Base-by-base conservation (phyloP, 1,284 basidiomycete species). In the Papiliotrema terrestris region DNA sequence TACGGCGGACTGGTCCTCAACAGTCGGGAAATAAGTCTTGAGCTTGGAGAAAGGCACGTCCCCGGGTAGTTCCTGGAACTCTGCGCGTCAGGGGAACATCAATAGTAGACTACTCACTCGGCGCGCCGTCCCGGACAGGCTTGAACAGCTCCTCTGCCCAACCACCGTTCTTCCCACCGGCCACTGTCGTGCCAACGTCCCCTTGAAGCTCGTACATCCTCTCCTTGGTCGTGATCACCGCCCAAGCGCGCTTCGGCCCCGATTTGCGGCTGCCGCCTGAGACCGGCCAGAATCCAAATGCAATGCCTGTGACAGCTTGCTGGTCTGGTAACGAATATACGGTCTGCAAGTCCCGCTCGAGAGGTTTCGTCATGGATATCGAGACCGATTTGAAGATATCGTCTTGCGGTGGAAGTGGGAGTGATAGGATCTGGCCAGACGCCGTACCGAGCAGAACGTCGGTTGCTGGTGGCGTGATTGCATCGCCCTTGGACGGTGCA, bases 191-290 rank as follows among this genome's bases (percentile, higher is more conserved):
- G 2, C 53, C 51, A 5, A 78, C 80, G 45, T 78, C 65, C 0
- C 91, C 94, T 51, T 86, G 82, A 58, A 94, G 91, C 70, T 98
- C 93, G 71, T 96, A 96, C 66, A 98, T 88, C 55, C 94, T 83
- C 5, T 89, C 88, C 26, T 86, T 83, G 1, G 95, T 97, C 0
- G 92, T 91, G 3, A 85, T 85, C 11, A 97, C 80, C n/a, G 93
- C 84, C 76, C 78, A 75, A 17, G 69, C 71, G 46, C 61, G 55
- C 49, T 57, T 71, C 56, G 54, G 64, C 48, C 47, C 58, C 19
- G 46, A 61, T 22, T 13, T 23, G 38, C 25, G 13, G 8, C 47
- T 57, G 52, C 51, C 53, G 45, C 47, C 57, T 57, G 35, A 56
- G 5, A 50, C 47, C 23, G 66, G 53, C 77, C 75, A 77, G 46